phyloP scores from a whole-genome alignment of 768 basidiomycete species.

The Phlebiopsis flavidoalba region DNA sequence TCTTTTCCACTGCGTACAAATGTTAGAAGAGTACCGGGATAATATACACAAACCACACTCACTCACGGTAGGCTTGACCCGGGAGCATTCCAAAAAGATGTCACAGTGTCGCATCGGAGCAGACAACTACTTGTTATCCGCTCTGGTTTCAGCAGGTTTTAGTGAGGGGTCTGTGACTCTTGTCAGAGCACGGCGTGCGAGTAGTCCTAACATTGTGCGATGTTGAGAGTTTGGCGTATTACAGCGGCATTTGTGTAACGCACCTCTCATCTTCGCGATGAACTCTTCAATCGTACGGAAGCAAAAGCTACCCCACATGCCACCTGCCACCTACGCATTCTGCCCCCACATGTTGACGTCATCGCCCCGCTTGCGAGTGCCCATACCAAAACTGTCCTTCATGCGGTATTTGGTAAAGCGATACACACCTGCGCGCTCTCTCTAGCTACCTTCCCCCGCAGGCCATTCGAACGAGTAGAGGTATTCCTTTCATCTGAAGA shows the following conservation, averaged over 20 bases:
- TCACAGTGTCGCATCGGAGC: slow-evolving; percentile 56
- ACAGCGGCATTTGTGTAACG: background rate
- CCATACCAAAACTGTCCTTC: slow-evolving; percentile 36
- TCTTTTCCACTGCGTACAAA: slow-evolving; percentile 41
- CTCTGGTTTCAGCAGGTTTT: slow-evolving; percentile 41
- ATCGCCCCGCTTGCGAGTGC: slow-evolving; percentile 43
- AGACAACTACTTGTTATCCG: slow-evolving; percentile 56
- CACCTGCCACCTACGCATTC: slow-evolving; percentile 69
- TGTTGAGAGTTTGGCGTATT: background rate
- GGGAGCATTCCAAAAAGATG: slow-evolving; percentile 63
- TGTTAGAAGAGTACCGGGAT: background rate
- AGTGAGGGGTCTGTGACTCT: slow-evolving; percentile 46
- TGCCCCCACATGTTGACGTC: slow-evolving; percentile 45
- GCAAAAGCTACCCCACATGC: slow-evolving; percentile 68
- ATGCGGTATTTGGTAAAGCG: slow-evolving; percentile 32
- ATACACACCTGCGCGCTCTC: slow-evolving; percentile 48
- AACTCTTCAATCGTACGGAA: slow-evolving; percentile 57
- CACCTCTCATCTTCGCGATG: slow-evolving; percentile 44
- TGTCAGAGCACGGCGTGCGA: slow-evolving; percentile 62
- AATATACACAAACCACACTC: slow-evolving; percentile 27
- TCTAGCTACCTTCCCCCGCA: slow-evolving; percentile 49
- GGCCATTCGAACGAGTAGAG: slow-evolving; percentile 61
- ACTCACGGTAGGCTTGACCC: slow-evolving; percentile 48
- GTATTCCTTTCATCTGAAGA: slow-evolving; percentile 55
- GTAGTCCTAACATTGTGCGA: slow-evolving; percentile 23